Base-by-base conservation (phyloP, 495 filamentous ascomycete genomes). In the Neurospora sp. region DNA sequence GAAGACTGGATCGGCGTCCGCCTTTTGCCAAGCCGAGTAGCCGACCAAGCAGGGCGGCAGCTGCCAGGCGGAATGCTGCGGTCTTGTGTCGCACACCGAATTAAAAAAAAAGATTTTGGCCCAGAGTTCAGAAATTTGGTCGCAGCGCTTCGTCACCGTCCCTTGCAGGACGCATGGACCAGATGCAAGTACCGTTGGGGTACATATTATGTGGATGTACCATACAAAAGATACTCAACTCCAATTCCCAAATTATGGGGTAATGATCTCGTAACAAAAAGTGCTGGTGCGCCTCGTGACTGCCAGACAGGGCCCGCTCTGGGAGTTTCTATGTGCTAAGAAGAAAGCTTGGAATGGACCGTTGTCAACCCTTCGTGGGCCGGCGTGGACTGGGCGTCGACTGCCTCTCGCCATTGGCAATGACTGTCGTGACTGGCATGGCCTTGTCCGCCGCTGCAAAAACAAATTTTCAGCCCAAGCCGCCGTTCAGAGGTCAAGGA, bases 261-360 rank as follows among this genome's bases (percentile, higher is more conserved):
- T 79, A 79, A 78, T 76, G 20, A 77, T 81, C 73, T 74, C 80
- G 80, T 81, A 81, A 81, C 44, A 75, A 71, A 75, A 73, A 74
- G 61, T 48, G 73, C 70, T 61, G 40, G 59, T 39, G 74, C 35
- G 31, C 77, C 80, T 59, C 79, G 80, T 81, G 80, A 81, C 80
- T 76, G 69, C 70, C 74, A 73, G 39, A 72, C 74, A 75, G 53
- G 53, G 53, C 53, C 53, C 53, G 53, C 53, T 66, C 27, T 18
- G 53, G 53, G 12, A 74, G 78, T 81, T 80, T 82, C 74, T 71
- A 81, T 82, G 73, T 76, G 78, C 75, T 81, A 82, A 82, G 27
- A 35, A 41, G 73, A 76, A 77, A 72, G 76, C 73, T 71, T 70
- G 42, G 42, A 71, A 74, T 72, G 73, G 73, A 74, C 37, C 71